phyloP scores from a whole-genome alignment of 2,329 filamentous ascomycete genomes.

The Ascocoryne sarcoides region DNA sequence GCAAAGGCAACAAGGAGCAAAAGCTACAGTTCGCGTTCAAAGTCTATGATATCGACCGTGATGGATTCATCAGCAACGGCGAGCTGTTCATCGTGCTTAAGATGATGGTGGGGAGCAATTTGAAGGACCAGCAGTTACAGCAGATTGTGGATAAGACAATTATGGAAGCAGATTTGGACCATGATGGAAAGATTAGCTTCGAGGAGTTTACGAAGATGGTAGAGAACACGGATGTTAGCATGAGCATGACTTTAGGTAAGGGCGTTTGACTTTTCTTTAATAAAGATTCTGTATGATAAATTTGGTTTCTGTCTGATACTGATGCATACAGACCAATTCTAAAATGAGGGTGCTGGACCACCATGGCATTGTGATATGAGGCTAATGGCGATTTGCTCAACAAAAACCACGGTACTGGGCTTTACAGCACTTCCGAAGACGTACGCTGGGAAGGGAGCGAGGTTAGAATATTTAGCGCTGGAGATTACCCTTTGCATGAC shows the following conservation, averaged over 20 bases:
- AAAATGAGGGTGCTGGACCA: no score
- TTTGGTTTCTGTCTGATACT: slow-evolving; percentile 14
- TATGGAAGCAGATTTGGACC: slow-evolving; percentile 96
- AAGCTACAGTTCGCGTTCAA: slow-evolving; percentile 98
- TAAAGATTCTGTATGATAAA: no score
- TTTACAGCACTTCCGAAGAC: no score
- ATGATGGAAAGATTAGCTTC: slow-evolving; percentile 97
- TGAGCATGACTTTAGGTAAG: slow-evolving; percentile 65
- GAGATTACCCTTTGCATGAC: no score
- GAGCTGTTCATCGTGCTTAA: slow-evolving; percentile 99
- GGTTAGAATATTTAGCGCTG: no score
- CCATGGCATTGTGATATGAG: no score
- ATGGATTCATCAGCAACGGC: slow-evolving; percentile 97
- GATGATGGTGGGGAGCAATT: slow-evolving; percentile 99
- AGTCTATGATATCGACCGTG: slow-evolving; percentile 98
- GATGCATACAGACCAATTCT: slow-evolving; percentile 24
- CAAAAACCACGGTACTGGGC: no score
- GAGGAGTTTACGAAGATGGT: slow-evolving; percentile 99
- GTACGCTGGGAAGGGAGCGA: no score
- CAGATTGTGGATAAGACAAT: slow-evolving; percentile 99
- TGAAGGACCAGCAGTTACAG: slow-evolving; percentile 98
- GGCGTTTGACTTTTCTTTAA: not conserved
- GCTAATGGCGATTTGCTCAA: no score
- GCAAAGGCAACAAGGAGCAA: slow-evolving; percentile 98
- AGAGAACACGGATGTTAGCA: slow-evolving; percentile 77